Evolutionary conservation across 345 rosid genomes (phyloP), one percentile per base, ranked within the genome.

Genomic region (Trapa bicornis): DNA sequence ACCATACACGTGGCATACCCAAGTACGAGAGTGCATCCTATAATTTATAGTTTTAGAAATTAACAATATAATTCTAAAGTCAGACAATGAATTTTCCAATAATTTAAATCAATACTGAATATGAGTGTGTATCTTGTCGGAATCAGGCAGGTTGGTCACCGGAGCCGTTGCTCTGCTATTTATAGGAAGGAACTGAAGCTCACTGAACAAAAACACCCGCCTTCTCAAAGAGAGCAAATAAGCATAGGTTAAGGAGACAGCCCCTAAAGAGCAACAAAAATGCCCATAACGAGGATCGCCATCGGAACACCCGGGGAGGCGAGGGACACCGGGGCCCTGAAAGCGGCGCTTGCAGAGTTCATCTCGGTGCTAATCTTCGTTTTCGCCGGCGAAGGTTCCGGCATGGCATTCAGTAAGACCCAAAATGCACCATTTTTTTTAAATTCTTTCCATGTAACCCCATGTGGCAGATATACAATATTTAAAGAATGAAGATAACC

Each of bases 311-410:
- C 91, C 0, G 79, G 87, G 9, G 97, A 91, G 74, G 89, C 83
- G 2, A 85, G 85, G 69, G 82, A 75, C 2, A 96, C 91, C 0
- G 89, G 84, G 9, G 91, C 88, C 7, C 52, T 88, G 12, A 77
- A 64, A 76, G 97, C 91, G 0, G 93, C 96, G 0, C 48, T 83
- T 0, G 93, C 97, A 0, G 89, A 91, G 75, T 88, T 91, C 67
- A 81, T 91, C 73, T 91, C 93, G 0, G 84, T 77, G 85, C 63
- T 91, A 66, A 91, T 91, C 70, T 91, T 88, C 66, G 91, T 91
- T 33, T 91, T 91, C 16, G 97, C 93, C 1, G 97, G 97, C 39
- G 78, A 85, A 82, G 97, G 97, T 13, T 88, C 96, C 0, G 97
- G 97, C 62, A 88, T 91, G 96, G 96, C 93, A 48, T 88, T 79